phyloP scores from a whole-genome alignment of 225 moss, liverwort and hornwort genomes.

The Neckera pumila region DNA sequence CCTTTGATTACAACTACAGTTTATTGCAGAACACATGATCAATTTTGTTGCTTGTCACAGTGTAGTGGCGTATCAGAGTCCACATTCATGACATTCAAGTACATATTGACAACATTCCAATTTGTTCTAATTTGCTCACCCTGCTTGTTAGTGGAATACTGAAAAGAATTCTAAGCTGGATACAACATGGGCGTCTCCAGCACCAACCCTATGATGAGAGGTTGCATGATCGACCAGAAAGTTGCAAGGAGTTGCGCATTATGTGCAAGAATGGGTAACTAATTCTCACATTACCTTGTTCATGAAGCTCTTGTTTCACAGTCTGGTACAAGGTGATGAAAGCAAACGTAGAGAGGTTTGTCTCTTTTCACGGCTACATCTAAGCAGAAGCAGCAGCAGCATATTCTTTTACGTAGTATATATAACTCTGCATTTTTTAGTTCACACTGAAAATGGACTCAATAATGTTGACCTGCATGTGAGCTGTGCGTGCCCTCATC shows the following conservation, averaged over 20 bases:
- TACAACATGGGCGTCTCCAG: background rate
- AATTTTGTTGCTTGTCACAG: too few species aligned
- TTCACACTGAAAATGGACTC: background rate
- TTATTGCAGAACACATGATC: background rate
- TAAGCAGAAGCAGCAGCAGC: background rate
- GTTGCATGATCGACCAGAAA: background rate
- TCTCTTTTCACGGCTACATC: background rate
- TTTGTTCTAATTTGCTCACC: background rate
- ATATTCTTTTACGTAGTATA: too few species aligned
- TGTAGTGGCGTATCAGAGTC: background rate
- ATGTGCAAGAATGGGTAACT: background rate
- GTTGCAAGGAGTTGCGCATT: background rate
- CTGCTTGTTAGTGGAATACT: background rate
- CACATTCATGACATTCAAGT: background rate
- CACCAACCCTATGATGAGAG: background rate
- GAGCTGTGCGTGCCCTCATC: background rate
- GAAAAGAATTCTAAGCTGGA: background rate
- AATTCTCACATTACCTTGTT: background rate
- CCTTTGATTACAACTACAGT: background rate
- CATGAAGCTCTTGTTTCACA: background rate
- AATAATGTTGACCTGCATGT: slow-evolving; percentile 9
- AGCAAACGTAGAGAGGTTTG: background rate
- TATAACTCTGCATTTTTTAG: background rate
- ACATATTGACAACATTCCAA: accelerated
- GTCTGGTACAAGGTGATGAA: background rate